A percentile compares a stretch with the other conserved stretches of the same genome.
These are phyloP conservation scores for Globisporangium emineosum DNA, from an alignment of 352 stramenopile genomes.

Conservation along the genomic window DNA sequence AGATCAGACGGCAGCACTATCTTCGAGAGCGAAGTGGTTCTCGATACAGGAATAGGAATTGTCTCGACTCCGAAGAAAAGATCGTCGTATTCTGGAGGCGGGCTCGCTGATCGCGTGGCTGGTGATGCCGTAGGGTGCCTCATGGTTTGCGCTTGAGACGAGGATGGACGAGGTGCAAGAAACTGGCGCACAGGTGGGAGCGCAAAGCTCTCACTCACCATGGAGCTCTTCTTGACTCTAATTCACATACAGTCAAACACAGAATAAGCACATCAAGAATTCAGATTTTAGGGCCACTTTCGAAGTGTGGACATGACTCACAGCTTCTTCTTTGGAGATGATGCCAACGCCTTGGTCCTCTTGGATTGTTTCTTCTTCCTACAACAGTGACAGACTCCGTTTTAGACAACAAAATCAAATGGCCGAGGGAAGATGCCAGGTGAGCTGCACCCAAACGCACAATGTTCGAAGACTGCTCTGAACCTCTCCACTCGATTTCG, in stretches of 20 bases:
- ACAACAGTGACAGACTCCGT: neutral
- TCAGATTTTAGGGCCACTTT: neutral
- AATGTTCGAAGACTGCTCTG: constrained; percentile 12
- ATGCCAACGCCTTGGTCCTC: constrained; percentile 12
- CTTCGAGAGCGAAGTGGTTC: constrained; percentile 5
- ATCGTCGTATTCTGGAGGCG: constrained; percentile 53
- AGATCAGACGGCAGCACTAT: constrained; percentile 8
- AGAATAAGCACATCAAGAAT: neutral
- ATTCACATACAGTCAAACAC: constrained; percentile 3
- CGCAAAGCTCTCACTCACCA: constrained; percentile 16
- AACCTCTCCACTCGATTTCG: constrained; percentile 12
- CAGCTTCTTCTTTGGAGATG: constrained; percentile 23
- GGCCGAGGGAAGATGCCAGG: too few relatives aligned
- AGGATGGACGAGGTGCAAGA: constrained; percentile 12
- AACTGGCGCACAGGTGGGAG: constrained; percentile 29
- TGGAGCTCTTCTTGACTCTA: constrained; percentile 6
- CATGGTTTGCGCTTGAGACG: constrained; percentile 12
- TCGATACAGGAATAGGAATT: constrained; percentile 20
- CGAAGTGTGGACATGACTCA: constrained; percentile 5
- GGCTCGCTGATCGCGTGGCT: constrained; percentile 28
- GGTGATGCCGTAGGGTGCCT: neutral
- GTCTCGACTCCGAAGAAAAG: constrained; percentile 73
- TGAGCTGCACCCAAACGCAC: constrained; percentile 1
- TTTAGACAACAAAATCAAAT: too few relatives aligned
- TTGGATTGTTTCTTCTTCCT: constrained; percentile 14